Evolutionary conservation across 2,329 filamentous ascomycete genomes (phyloP), one percentile per base, ranked within the genome.

Genomic region (Chalara sp.): DNA sequence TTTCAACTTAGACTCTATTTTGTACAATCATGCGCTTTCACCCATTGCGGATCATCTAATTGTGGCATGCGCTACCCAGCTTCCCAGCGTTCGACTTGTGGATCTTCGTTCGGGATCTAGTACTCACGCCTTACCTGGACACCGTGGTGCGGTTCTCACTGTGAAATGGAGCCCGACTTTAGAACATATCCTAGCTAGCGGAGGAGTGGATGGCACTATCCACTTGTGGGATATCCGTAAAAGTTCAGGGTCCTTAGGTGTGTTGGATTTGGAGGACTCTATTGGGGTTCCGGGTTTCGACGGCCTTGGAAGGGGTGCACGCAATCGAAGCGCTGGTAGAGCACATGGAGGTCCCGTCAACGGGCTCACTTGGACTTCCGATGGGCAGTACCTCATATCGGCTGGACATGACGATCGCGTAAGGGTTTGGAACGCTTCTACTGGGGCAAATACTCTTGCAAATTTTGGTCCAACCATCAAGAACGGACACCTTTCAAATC

Each of bases 211-310:
- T 64, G 91, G 91, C 21, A 85, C 82, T 7, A 82, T 91, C 2
- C 81, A 90, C 28, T 73, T 96, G 35, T 97, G 92, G 84, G 92
- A 97, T 65, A 80, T 96, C 30, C 79, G 92, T 4, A 83, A 87
- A 32, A 87, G 88, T 32, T 85, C 86, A 21, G 84, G 84, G 6
- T 81, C 86, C 21, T 74, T 97, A 32, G 89, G 84, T 0, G 77
- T 86, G 40, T 75, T 97, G 1, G 88, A 96, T 63, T 83, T 89
- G 69, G 89, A 96, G 63, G 89, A 96, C 63, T 84, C 83, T 3
- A 72, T 87, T 3, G 91, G 90, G 1, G 66, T 91, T 5, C 67
- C 79, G 6, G 77, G 66, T 56, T 32, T 62, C 60, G 58, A 64
- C 67, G 58, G 32, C 53, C 60, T 70, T 53, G 42, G 61, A 43